phyloP scores from a whole-genome alignment of 352 stramenopile genomes.

The Pythium phragmitis region DNA sequence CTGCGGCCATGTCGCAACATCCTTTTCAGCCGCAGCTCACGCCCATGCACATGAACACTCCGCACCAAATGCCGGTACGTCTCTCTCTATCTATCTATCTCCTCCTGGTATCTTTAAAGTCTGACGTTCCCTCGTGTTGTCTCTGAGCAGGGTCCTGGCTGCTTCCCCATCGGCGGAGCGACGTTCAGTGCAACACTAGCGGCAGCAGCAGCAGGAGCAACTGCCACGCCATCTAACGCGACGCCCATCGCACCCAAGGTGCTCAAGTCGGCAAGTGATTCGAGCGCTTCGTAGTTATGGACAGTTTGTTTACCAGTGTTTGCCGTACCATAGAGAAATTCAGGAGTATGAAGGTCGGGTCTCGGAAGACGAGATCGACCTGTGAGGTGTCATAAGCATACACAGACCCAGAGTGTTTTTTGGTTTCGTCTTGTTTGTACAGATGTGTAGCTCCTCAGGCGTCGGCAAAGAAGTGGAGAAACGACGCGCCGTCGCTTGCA shows the following conservation, averaged over 20 bases:
- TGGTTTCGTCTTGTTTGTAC: not conserved
- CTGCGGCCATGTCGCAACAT: conserved; percentile 35
- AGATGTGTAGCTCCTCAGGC: not conserved
- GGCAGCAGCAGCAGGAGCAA: not conserved
- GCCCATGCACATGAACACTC: not conserved
- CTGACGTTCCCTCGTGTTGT: too few relatives aligned
- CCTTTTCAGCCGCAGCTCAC: not conserved
- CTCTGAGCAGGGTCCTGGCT: conserved; percentile 33
- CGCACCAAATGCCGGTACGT: conserved; percentile 23
- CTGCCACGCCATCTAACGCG: conserved; percentile 3
- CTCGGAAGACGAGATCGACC: too few relatives aligned
- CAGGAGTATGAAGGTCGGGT: too few relatives aligned
- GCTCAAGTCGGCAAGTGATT: conserved; percentile 16
- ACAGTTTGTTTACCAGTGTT: too few relatives aligned
- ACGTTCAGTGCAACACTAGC: conserved; percentile 11
- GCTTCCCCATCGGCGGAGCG: conserved; percentile 47
- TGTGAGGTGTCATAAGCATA: not conserved
- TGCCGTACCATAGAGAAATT: too few relatives aligned
- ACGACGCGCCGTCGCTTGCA: conserved; percentile 3
- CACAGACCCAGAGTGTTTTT: not conserved
- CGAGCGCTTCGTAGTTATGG: not conserved
- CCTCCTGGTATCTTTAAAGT: not conserved
- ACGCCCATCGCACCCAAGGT: conserved; percentile 25
- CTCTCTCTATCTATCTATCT: not conserved
- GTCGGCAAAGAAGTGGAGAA: conserved; percentile 21